Percentiles rank a stretch among this genome's conserved stretches.
These are phyloP conservation scores for Murraya koenigii DNA, from an alignment of 345 rosid genomes.

Conservation along the genomic window DNA sequence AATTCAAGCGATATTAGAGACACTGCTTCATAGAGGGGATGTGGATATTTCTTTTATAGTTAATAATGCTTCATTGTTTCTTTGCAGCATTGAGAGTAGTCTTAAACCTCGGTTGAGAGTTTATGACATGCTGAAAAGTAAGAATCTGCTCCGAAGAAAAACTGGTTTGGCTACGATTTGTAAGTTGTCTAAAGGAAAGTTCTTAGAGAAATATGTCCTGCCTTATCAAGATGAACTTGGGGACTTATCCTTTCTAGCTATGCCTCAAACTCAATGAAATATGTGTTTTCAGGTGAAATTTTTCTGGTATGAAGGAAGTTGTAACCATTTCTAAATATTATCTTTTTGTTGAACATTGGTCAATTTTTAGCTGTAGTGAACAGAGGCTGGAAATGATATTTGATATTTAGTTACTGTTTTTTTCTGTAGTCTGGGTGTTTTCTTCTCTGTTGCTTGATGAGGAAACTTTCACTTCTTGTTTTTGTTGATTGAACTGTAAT, in stretches of 20 bases:
- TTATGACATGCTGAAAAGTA: conserved; percentile 24
- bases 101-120: conserved; percentile 28
- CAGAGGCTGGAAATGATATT: not conserved
- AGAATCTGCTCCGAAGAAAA: conserved; percentile 24
- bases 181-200: conserved; percentile 14
- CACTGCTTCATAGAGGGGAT: conserved; percentile 4
- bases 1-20: conserved; percentile 14
- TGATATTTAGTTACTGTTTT: not conserved
- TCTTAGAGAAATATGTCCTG: conserved; percentile 19
- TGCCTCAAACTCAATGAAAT: not conserved
- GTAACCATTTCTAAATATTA: not conserved
- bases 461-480: not conserved
- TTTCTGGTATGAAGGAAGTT: not conserved
- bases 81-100: conserved; percentile 26
- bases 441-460: not conserved
- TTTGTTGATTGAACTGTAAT: not conserved
- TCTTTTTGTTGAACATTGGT: not conserved
- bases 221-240: conserved; percentile 25
- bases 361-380: not conserved
- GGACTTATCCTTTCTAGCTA: not conserved
- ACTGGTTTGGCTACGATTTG: conserved; percentile 12
- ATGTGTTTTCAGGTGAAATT: not conserved
- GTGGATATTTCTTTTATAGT: conserved; percentile 21
- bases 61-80: conserved; percentile 21
- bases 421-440: too few relatives aligned